Evolutionary conservation across 352 stramenopile species (phyloP).

Genomic region (Pythium brachiatum): DNA sequence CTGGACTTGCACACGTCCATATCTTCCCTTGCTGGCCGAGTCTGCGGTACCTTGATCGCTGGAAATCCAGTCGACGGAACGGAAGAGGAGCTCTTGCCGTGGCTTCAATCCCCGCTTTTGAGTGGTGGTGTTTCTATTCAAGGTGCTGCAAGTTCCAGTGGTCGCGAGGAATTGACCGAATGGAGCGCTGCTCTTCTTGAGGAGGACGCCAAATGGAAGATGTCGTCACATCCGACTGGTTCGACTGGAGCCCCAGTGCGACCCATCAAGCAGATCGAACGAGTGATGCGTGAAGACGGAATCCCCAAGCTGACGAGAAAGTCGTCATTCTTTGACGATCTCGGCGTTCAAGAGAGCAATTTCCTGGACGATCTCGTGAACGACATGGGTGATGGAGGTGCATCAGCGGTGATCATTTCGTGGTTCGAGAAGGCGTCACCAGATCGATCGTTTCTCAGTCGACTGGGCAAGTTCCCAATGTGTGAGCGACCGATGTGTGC

Average conservation of each 20-base stretch:
- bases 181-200: slow-evolving; percentile 22
- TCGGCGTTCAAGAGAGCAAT: slow-evolving; percentile 34
- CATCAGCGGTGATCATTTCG: slow-evolving; percentile 54
- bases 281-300: slow-evolving; percentile 10
- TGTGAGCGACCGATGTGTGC: slow-evolving; percentile 73
- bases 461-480: slow-evolving; percentile 63
- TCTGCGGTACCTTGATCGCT: slow-evolving; percentile 72
- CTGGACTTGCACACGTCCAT: slow-evolving; percentile 79
- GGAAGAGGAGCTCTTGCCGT: slow-evolving; percentile 82
- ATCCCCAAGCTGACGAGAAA: slow-evolving; percentile 19
- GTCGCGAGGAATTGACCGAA: slow-evolving; percentile 24
- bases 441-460: slow-evolving; percentile 76
- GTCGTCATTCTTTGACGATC: slow-evolving; percentile 27
- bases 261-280: slow-evolving; percentile 12
- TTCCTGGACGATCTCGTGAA: slow-evolving; percentile 59
- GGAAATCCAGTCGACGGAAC: slow-evolving; percentile 69
- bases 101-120: slow-evolving; percentile 78
- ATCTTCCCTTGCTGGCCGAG: slow-evolving; percentile 61
- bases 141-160: background rate
- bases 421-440: slow-evolving; percentile 77
- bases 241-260: background rate
- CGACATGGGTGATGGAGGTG: slow-evolving; percentile 58
- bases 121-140: slow-evolving; percentile 56
- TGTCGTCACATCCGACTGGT: background rate
- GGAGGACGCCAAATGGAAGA: slow-evolving; percentile 20